Conservation (phyloP, 73 alveolate genomes). For the Paraurostyla sp. region DNA sequence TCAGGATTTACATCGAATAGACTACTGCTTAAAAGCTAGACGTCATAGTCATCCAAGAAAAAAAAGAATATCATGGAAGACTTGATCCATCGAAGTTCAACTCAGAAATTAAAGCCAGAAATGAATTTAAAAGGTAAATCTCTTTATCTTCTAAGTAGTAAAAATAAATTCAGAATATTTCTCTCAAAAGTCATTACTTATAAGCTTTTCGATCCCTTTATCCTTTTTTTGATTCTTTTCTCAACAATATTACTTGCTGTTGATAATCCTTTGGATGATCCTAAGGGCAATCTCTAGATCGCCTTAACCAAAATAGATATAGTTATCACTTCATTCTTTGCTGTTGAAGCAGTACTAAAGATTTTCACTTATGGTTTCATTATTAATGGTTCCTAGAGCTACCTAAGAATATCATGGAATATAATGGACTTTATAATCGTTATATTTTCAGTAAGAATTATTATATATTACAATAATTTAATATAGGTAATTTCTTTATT, state of each 20-base stretch:
- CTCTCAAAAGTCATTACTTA: neutral
- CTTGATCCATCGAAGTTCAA: neutral
- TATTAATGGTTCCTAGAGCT: constrained; percentile 86
- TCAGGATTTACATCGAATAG: neutral
- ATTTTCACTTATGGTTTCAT: constrained; percentile 90
- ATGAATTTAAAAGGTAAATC: constrained; percentile 2
- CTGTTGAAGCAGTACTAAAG: constrained; percentile 85
- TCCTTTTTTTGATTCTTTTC: constrained; percentile 66
- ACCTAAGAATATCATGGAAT: constrained; percentile 95
- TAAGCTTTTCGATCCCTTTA: constrained; percentile 58
- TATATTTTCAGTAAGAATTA: constrained; percentile 81
- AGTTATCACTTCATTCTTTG: constrained; percentile 83
- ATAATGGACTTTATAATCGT: constrained; percentile 95
- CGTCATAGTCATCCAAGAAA: neutral
- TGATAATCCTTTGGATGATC: constrained; percentile 74
- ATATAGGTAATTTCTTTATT: constrained; percentile 70
- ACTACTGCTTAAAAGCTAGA: neutral
- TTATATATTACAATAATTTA: too few relatives aligned
- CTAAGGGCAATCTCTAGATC: constrained; percentile 32
- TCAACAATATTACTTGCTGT: constrained; percentile 75
- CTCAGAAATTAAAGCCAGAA: neutral
- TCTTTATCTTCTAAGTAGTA: neutral
- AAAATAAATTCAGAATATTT: neutral
- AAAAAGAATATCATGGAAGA: neutral
- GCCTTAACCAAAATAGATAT: constrained; percentile 69